phyloP scores from a whole-genome alignment of 148 eudicot genomes.

The Diospyros kaki region DNA sequence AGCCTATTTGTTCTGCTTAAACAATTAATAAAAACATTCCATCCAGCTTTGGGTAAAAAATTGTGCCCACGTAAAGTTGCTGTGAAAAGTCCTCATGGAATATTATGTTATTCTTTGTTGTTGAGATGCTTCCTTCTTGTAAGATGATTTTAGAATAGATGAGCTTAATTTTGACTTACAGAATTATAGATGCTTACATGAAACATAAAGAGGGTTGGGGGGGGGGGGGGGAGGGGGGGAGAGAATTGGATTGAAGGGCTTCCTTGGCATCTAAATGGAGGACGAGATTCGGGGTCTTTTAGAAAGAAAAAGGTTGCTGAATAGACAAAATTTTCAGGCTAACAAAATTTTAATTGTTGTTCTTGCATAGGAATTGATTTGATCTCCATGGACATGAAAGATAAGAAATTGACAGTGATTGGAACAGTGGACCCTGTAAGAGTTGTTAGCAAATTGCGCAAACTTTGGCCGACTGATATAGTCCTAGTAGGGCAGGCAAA shows the following conservation, averaged over 20 bases:
- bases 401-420: slow-evolving; percentile 38
- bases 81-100: neutral
- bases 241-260: neutral
- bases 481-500: slow-evolving; percentile 50
- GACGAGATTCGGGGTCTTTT: neutral
- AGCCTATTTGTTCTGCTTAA: neutral
- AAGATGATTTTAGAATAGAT: neutral
- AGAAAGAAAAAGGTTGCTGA: neutral
- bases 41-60: neutral
- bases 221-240: too few species aligned
- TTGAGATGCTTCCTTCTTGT: neutral
- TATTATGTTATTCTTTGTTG: neutral
- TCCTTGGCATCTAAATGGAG: neutral
- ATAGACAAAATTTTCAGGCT: neutral
- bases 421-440: slow-evolving; percentile 57
- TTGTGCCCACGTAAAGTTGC: neutral
- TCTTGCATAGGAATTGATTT: slow-evolving; percentile 44
- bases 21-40: neutral
- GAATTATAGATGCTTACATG: neutral
- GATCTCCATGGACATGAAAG: slow-evolving; percentile 46
- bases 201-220: neutral
- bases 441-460: slow-evolving; percentile 48
- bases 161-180: neutral
- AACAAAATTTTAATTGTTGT: neutral
- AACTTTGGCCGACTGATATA: slow-evolving; percentile 42